Evolutionary conservation across 208 protist species (phyloP), one percentile per base, ranked within the genome.

Genomic region (Porcisia deanei): DNA sequence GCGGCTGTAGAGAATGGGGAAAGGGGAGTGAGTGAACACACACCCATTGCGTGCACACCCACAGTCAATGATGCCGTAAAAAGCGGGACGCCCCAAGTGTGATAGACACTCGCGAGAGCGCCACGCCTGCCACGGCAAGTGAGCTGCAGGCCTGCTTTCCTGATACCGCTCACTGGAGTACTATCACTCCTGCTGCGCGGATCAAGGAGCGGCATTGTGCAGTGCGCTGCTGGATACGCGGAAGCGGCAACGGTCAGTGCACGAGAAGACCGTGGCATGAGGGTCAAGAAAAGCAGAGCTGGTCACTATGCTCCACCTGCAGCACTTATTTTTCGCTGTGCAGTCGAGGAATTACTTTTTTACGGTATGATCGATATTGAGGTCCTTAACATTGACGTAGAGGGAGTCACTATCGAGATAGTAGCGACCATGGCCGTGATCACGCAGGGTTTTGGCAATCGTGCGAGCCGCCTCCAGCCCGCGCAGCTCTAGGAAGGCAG

Each of bases 401-500:
- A 98, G 87, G 18, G 87, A 89, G 55, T 91, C 83, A 80, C 91
- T 94, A 72, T 97, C 92, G 67, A 98, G 82, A 71, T 91, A 90
- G 79, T 94, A 95, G 43, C 83, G 86, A 16, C 90, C 89, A 39
- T 76, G 54, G 66, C 95, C 96, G n/a, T 87, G 70, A 43, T 94
- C 72, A 57, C 83, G 73, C 63, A 99, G 74, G 41, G 89, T 90
- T 68, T 88, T 88, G 34, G 97, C 92, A 81, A 99, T 98, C 0
- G 95, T 84, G 18, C 94, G 87, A 52, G 97, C 92, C 37, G 97
- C 95, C 88, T 98, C 96, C 76, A 98, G 87, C 52, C 94, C 91
- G 76, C 96, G 89, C 25, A 99, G 87, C 66, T 98, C 95, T 47
- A 99, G 84, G 71, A 98, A 98, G 55, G 92, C 95, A 0, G 89